These are phyloP conservation scores for Cutaneotrichosporon spelunceum DNA, from an alignment of 1,284 basidiomycete species.

Conservation along the genomic window DNA sequence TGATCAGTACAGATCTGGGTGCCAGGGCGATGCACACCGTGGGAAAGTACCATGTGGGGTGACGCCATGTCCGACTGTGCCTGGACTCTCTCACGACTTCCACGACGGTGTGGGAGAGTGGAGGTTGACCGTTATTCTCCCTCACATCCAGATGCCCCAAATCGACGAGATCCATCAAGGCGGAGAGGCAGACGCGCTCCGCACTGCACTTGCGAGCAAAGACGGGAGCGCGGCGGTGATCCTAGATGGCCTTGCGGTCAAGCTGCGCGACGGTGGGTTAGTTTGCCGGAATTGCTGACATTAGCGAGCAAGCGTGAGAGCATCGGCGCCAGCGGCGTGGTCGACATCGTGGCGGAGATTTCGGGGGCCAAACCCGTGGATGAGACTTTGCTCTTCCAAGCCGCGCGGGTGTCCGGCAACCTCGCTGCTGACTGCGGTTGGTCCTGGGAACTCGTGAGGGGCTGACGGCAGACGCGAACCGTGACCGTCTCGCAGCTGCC, in stretches of 20 bases:
- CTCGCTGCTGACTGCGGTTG: constrained; percentile 37
- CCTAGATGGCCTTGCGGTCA: background rate
- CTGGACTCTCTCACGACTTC: background rate
- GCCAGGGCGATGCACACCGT: background rate
- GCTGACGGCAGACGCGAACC: constrained; percentile 29
- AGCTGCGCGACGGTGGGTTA: constrained; percentile 2
- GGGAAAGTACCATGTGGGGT: background rate
- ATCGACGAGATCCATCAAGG: background rate
- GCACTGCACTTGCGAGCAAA: background rate
- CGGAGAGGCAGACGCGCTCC: background rate
- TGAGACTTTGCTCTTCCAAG: constrained; percentile 24
- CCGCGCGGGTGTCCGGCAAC: constrained; percentile 42
- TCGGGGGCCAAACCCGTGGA: background rate
- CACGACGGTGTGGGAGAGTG: background rate
- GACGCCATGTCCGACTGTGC: background rate
- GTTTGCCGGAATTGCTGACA: background rate
- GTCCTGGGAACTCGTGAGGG: constrained; percentile 6
- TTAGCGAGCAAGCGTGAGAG: background rate
- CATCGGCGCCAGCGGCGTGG: background rate
- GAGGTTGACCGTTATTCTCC: background rate
- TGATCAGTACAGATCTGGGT: too few species aligned
- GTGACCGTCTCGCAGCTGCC: constrained; percentile 20
- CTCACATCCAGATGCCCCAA: background rate
- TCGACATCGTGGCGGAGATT: constrained; percentile 1
- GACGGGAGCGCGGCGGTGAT: background rate